Evolutionary conservation across 169 alveolate species (phyloP), one percentile per base, ranked within the genome.

Genomic region (Theileria sp.): DNA sequence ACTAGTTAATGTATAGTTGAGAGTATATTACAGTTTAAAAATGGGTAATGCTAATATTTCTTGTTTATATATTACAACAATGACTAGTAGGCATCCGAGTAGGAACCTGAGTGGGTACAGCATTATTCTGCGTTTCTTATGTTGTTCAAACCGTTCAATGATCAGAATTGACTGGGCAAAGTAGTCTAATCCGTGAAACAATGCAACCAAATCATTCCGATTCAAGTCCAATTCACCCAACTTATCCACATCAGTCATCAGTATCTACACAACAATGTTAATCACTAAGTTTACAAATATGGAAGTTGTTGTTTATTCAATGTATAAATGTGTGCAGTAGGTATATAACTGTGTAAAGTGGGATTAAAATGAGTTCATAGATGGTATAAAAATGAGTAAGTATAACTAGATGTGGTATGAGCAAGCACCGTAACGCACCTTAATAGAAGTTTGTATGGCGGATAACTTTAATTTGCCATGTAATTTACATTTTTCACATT

Each of bases 401-500:
- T 4, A 44, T 44, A 32, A 32, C 36, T 32, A 32, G 36, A 32
- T 32, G 36, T 5, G 5, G 36, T n/a, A n/a, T 28, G 28, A 23
- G 54, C 69, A 19, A 58, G 51, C 19, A 1, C 0, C 3, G 75
- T 34, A 13, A 67, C 28, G 15, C 26, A 88, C 93, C 79, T 81
- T 94, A 38, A 94, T 86, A 44, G 95, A 96, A 34, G 96, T 92
- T 30, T 94, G 96, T 44, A 96, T 87, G 0, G 98, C 98, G 12
- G 95, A 88, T 38, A 95, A 88, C 84, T 96, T 94, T 50, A 96
- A 75, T 84, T 94, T 96, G 23, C 97, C 98, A 74, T 96, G 97
- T 69, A 96, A 84, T 32, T 95, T 86, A 74, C 98, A 96, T 80
- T 95, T 96, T 49, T 95, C 97, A 77, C 98, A 96, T 25, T 95